phyloP scores from a whole-genome alignment of 805 yeast species.

The Komagataella pseudopastoris region DNA sequence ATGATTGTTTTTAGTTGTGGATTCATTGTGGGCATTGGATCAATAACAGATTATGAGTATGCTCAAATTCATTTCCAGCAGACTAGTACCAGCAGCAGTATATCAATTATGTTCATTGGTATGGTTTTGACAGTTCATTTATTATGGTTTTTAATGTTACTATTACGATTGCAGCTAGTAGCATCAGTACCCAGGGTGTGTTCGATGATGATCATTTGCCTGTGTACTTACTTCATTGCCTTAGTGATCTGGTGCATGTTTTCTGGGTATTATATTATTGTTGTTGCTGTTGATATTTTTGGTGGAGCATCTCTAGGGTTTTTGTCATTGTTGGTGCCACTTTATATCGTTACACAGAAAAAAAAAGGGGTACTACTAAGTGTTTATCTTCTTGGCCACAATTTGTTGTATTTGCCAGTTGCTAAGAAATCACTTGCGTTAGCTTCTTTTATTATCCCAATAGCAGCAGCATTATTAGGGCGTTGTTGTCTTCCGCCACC shows the following conservation, averaged over 20 bases:
- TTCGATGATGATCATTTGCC: not conserved
- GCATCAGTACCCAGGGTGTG: not conserved
- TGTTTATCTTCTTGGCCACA: not conserved
- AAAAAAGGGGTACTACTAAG: not conserved
- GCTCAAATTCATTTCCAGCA: not conserved
- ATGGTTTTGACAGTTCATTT: not conserved
- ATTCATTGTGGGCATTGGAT: not conserved
- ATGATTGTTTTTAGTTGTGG: not conserved
- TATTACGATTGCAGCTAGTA: not conserved
- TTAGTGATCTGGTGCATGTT: not conserved
- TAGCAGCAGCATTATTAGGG: too few relatives aligned
- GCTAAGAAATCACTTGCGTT: too few relatives aligned
- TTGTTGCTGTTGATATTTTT: not conserved
- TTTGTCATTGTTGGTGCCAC: not conserved
- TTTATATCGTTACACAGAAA: not conserved
- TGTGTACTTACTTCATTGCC: not conserved
- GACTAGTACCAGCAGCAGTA: not conserved
- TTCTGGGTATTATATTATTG: not conserved
- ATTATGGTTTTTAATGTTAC: not conserved
- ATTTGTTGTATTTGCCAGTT: not conserved
- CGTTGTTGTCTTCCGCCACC: not conserved
- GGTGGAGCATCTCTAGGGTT: not conserved
- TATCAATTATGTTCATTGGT: not conserved
- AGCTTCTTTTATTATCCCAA: too few relatives aligned
- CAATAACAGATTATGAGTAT: not conserved